Conservation (phyloP, 2,329 filamentous ascomycete genomes). For the Diaporthe nobilis region DNA sequence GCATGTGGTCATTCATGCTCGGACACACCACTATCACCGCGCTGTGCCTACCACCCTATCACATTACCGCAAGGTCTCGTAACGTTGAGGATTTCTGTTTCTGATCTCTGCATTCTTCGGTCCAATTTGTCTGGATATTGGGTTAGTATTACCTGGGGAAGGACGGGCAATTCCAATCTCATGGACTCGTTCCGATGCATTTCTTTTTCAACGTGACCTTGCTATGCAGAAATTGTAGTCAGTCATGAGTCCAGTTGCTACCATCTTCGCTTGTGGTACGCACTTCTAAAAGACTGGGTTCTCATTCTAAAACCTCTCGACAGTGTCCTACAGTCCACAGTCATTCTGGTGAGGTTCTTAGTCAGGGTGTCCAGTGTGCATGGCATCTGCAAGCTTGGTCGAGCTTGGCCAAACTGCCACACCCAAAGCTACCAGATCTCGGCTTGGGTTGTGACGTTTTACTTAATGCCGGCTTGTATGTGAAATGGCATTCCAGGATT, state of each 20-base stretch:
- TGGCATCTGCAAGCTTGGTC: background rate
- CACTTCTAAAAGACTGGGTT: background rate
- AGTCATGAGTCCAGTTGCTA: background rate
- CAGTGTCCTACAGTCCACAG: background rate
- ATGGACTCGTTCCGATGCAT: background rate
- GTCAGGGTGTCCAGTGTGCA: background rate
- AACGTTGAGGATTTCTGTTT: background rate
- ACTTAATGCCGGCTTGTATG: background rate
- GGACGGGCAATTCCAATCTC: background rate
- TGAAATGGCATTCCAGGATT: background rate
- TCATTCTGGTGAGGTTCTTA: background rate
- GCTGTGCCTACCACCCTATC: background rate
- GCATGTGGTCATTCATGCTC: background rate
- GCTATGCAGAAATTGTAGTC: background rate
- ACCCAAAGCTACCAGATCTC: background rate
- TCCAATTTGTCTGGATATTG: background rate
- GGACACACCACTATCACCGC: background rate
- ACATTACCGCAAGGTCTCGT: background rate
- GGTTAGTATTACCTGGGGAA: rapidly evolving
- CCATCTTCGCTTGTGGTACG: background rate
- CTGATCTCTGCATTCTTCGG: background rate
- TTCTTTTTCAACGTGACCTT: background rate
- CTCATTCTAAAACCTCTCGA: background rate
- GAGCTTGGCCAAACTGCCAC: background rate
- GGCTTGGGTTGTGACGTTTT: background rate